phyloP scores from a whole-genome alignment of 2,329 filamentous ascomycete genomes.

The Hypoxylon sp. region DNA sequence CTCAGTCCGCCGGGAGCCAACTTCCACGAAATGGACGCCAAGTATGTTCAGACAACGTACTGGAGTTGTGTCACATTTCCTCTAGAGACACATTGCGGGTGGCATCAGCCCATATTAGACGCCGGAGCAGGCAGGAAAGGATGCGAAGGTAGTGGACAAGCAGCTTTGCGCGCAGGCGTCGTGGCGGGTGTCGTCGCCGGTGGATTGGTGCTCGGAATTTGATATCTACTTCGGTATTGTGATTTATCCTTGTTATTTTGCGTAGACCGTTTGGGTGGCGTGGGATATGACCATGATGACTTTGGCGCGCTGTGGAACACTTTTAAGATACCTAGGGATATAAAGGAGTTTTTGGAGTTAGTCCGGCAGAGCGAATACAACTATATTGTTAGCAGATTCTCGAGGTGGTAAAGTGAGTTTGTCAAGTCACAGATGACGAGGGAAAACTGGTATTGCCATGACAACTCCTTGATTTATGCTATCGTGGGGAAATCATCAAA shows the following conservation, averaged over 20 bases:
- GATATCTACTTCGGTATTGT: constrained; percentile 2
- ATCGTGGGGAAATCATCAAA: constrained; percentile 55
- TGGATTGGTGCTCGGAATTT: constrained; percentile 37
- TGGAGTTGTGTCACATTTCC: constrained; percentile 56
- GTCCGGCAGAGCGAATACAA: not conserved
- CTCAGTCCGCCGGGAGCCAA: constrained; percentile 44
- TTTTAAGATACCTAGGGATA: constrained; percentile 37
- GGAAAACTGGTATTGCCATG: constrained; percentile 34
- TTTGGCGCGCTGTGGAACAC: constrained; percentile 4
- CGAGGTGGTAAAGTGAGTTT: not conserved
- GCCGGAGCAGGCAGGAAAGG: constrained; percentile 30
- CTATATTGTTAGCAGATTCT: constrained; percentile 7
- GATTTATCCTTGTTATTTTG: constrained; percentile 7
- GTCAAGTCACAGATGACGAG: constrained; percentile 35
- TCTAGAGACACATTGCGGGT: constrained; percentile 57
- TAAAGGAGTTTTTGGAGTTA: constrained; percentile 30
- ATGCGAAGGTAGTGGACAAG: constrained; percentile 26
- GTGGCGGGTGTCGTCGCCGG: constrained; percentile 40
- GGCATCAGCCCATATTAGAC: constrained; percentile 57
- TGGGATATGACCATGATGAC: constrained; percentile 19
- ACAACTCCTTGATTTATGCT: constrained; percentile 57
- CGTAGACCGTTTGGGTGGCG: constrained; percentile 20
- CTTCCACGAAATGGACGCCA: constrained; percentile 39
- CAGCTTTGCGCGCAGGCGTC: constrained; percentile 30
- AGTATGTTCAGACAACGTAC: constrained; percentile 59